phyloP scores from a whole-genome alignment of 192 early-diverging fungal genomes.

The Coemansia sp. region DNA sequence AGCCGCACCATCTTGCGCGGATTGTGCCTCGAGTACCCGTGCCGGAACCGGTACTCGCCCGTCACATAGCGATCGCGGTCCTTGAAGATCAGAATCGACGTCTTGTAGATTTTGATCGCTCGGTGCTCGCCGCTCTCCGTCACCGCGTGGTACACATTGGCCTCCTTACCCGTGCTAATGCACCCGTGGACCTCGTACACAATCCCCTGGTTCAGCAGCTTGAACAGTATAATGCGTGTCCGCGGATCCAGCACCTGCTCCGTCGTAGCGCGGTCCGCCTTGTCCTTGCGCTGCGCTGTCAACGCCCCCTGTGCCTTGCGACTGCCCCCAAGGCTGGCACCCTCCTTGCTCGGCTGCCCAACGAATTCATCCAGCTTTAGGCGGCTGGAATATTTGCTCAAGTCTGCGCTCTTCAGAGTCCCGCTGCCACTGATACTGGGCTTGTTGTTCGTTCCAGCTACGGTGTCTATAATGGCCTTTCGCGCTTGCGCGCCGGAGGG shows the following conservation, averaged over 20 bases:
- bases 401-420: slow-evolving; percentile 51
- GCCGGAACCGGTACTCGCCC: slow-evolving; percentile 92
- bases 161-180: slow-evolving; percentile 97
- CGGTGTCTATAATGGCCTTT: slow-evolving; percentile 14
- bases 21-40: slow-evolving; percentile 91
- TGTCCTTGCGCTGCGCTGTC: slow-evolving; percentile 66
- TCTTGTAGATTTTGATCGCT: slow-evolving; percentile 98
- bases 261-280: slow-evolving; percentile 91
- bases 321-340: slow-evolving; percentile 29
- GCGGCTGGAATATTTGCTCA: slow-evolving; percentile 66
- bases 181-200: slow-evolving; percentile 96
- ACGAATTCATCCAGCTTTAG: slow-evolving; percentile 66
- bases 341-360: neutral
- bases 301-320: slow-evolving; percentile 40
- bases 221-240: slow-evolving; percentile 95
- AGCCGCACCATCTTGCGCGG: slow-evolving; percentile 98
- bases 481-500: slow-evolving; percentile 3
- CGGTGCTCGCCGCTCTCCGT: slow-evolving; percentile 79
- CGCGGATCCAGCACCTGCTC: slow-evolving; percentile 98
- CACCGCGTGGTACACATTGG: slow-evolving; percentile 96
- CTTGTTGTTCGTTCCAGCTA: slow-evolving; percentile 19
- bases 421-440: slow-evolving; percentile 18
- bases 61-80: slow-evolving; percentile 97
- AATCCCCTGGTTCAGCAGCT: slow-evolving; percentile 84
- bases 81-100: slow-evolving; percentile 96